These are phyloP conservation scores for Aspergillus awamori DNA, from an alignment of 2,329 filamentous ascomycete species.

Conservation along the genomic window DNA sequence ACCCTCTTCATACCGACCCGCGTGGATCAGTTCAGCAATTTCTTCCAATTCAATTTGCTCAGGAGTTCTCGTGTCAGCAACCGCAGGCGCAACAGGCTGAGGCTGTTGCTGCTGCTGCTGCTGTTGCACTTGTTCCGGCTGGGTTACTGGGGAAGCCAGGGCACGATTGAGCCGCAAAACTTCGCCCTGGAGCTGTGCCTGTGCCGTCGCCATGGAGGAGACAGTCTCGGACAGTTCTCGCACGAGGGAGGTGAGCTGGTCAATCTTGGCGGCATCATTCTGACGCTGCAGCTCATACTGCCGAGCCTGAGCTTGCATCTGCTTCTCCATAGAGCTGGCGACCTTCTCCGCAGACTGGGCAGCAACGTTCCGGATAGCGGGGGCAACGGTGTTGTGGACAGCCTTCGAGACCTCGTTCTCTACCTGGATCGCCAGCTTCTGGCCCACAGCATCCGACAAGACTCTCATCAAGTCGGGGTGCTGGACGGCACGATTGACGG, in stretches of 20 bases:
- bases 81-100: conserved; percentile 18
- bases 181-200: conserved; percentile 46
- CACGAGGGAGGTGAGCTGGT: conserved; percentile 61
- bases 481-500: conserved; percentile 69
- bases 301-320: conserved; percentile 55
- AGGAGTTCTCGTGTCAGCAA: conserved; percentile 27
- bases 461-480: conserved; percentile 72
- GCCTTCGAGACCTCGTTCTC: conserved; percentile 68
- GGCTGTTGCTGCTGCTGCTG: conserved; percentile 19
- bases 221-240: conserved; percentile 57
- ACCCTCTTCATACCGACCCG: conserved; percentile 47
- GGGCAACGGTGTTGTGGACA: conserved; percentile 66
- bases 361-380: conserved; percentile 67
- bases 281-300: conserved; percentile 56
- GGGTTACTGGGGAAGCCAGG: conserved; percentile 27
- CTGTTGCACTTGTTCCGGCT: conserved; percentile 17
- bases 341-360: conserved; percentile 69
- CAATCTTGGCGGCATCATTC: conserved; percentile 61
- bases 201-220: conserved; percentile 46
- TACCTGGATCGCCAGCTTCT: conserved; percentile 67
- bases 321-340: conserved; percentile 68
- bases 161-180: conserved; percentile 41
- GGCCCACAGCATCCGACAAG: conserved; percentile 72
- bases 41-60: conserved; percentile 48
- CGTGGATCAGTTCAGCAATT: conserved; percentile 44